These are phyloP conservation scores for Rhododendron ferrugineum DNA, from an alignment of 148 eudicot species.

Conservation along the genomic window DNA sequence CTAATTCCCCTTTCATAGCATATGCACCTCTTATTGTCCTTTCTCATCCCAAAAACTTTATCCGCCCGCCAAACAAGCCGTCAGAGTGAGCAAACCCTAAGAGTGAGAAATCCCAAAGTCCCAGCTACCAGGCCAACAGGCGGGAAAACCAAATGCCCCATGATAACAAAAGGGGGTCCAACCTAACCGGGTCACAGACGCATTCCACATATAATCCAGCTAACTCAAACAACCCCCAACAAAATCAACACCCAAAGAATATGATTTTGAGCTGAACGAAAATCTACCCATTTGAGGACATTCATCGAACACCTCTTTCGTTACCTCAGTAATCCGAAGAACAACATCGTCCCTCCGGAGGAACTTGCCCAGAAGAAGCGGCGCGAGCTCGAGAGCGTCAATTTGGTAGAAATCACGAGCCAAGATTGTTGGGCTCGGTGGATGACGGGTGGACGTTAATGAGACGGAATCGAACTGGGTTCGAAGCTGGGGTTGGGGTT, in stretches of 20 bases:
- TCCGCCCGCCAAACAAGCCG: not conserved
- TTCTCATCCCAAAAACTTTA: not conserved
- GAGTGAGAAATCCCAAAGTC: not conserved
- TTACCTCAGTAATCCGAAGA: slow-evolving; percentile 93
- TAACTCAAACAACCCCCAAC: not conserved
- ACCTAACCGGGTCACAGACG: too few species aligned
- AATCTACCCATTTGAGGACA: slow-evolving; percentile 7
- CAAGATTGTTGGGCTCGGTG: slow-evolving; percentile 27
- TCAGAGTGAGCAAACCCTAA: not conserved
- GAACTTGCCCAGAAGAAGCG: slow-evolving; percentile 79
- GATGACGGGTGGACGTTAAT: not conserved
- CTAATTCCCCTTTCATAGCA: not conserved
- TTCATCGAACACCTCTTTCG: slow-evolving; percentile 30
- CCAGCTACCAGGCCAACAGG: not conserved
- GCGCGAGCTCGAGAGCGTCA: slow-evolving; percentile 95
- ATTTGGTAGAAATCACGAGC: slow-evolving; percentile 50
- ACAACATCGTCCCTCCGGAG: slow-evolving; percentile 70
- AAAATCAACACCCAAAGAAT: not conserved
- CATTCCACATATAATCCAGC: not conserved
- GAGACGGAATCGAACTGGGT: slow-evolving; percentile 7
- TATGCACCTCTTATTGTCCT: not conserved
- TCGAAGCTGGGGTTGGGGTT: slow-evolving; percentile 18
- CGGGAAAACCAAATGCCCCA: not conserved
- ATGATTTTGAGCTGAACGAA: not conserved
- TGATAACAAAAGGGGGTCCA: not conserved